These are phyloP conservation scores for Mesostigma viride DNA, from an alignment of 139 green algal genomes.

Conservation along the genomic window DNA sequence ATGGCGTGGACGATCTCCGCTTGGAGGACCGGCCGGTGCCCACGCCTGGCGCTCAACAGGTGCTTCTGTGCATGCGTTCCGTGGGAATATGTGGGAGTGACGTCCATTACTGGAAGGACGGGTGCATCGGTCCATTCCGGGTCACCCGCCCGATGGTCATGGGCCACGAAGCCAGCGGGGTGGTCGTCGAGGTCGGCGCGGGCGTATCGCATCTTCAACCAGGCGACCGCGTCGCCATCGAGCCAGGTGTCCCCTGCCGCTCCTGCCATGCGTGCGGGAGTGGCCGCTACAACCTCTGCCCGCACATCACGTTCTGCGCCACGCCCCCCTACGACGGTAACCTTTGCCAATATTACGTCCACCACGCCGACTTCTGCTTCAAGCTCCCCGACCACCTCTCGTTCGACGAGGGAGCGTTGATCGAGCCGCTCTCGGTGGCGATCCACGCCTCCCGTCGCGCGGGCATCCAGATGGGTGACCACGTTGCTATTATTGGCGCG, in stretches of 20 bases:
- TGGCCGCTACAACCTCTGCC: constrained; percentile 27
- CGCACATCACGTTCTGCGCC: constrained; percentile 28
- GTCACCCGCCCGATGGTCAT: not conserved
- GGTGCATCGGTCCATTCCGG: not conserved
- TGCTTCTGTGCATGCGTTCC: not conserved
- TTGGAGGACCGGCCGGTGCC: not conserved
- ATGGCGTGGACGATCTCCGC: not conserved
- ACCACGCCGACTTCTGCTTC: constrained; percentile 49
- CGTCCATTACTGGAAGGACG: not conserved
- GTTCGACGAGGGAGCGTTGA: constrained; percentile 49
- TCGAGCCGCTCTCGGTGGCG: constrained; percentile 46
- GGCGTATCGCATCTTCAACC: not conserved
- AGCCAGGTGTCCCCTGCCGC: constrained; percentile 23
- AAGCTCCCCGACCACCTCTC: constrained; percentile 34
- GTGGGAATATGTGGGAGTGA: not conserved
- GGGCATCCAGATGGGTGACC: constrained; percentile 29
- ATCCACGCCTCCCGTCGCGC: constrained; percentile 42
- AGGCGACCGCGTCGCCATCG: constrained; percentile 23
- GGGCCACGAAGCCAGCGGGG: not conserved
- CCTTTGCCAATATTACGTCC: constrained; percentile 37
- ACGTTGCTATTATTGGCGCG: constrained; percentile 43
- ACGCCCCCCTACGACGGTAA: constrained; percentile 38
- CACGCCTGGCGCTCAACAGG: not conserved
- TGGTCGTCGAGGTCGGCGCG: not conserved
- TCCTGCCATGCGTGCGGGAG: constrained; percentile 23